Evolutionary conservation across 2,329 filamentous ascomycete species (phyloP).

Genomic region (Pestalotiopsis sp.): DNA sequence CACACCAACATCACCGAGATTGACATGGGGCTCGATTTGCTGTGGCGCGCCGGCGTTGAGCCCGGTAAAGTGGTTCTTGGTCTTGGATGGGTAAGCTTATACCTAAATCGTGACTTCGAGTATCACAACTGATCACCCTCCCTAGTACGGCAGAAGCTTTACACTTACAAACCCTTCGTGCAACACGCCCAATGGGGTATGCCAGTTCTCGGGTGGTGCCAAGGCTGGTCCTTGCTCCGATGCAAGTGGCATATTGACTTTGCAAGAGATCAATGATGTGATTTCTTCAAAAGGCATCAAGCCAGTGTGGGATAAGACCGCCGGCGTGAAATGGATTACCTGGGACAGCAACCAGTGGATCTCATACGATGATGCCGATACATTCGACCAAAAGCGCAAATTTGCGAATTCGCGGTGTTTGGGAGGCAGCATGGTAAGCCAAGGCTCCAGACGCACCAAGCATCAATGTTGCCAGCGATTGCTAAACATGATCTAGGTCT

Average conservation of each 20-base stretch:
- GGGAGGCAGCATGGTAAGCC: conserved; percentile 18
- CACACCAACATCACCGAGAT: conserved; percentile 39
- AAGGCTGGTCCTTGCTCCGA: conserved; percentile 16
- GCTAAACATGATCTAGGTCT: background rate
- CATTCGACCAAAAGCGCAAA: conserved; percentile 25
- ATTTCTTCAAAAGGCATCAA: background rate
- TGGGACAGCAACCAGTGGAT: conserved; percentile 13
- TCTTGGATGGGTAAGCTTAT: conserved; percentile 22
- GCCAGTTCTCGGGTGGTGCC: conserved; percentile 18
- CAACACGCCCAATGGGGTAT: conserved; percentile 19
- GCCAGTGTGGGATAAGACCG: conserved; percentile 19
- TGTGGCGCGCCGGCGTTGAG: conserved; percentile 27
- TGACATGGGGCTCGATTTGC: conserved; percentile 26
- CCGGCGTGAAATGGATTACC: conserved; percentile 8
- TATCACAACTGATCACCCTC: background rate
- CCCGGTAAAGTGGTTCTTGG: conserved; percentile 31
- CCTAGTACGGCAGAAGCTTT: conserved; percentile 27
- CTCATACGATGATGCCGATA: conserved; percentile 21
- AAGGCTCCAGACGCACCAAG: background rate
- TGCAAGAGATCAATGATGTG: conserved; percentile 12
- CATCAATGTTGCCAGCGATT: background rate
- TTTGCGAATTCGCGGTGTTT: conserved; percentile 26
- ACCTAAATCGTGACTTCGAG: background rate
- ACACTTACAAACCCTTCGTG: conserved; percentile 19
- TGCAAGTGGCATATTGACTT: conserved; percentile 10